Evolutionary conservation across 2,329 filamentous ascomycete species (phyloP).

Genomic region (Ceratocystis huliohia): DNA sequence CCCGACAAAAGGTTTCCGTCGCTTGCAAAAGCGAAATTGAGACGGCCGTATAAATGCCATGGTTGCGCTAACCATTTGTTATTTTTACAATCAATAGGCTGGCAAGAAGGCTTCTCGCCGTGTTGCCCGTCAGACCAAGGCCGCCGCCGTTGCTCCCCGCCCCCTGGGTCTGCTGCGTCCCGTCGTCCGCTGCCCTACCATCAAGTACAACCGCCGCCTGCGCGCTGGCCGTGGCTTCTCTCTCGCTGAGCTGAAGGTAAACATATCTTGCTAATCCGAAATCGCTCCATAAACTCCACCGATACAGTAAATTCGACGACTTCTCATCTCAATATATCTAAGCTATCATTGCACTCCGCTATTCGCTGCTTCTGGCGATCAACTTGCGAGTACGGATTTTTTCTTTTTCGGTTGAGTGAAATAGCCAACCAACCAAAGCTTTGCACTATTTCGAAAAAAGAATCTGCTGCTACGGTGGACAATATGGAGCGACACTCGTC

Average conservation of each 20-base stretch:
- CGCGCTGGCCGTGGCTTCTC: conserved; percentile 96
- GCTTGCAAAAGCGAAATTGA: conserved; percentile 3
- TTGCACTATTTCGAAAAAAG: background rate
- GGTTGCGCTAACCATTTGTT: conserved; percentile 22
- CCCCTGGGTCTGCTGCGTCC: conserved; percentile 95
- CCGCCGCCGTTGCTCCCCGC: conserved; percentile 85
- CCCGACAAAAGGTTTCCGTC: conserved; percentile 2
- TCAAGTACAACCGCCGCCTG: conserved; percentile 99
- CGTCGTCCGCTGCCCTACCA: conserved; percentile 89
- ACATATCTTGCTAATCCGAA: conserved; percentile 22
- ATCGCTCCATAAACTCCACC: conserved; percentile 6
- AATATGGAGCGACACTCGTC: conserved; percentile 2
- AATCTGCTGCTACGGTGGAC: conserved; percentile 3
- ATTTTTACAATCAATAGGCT: conserved; percentile 45
- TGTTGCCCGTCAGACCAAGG: conserved; percentile 85
- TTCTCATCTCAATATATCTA: background rate
- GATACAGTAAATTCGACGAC: background rate
- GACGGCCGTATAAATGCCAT: background rate
- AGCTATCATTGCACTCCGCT: background rate
- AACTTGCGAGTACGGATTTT: background rate
- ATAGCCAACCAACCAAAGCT: background rate
- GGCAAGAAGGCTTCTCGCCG: conserved; percentile 92
- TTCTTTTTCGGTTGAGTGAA: background rate
- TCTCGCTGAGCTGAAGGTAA: conserved; percentile 94
- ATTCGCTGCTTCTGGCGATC: background rate